Evolutionary conservation across 805 yeast species (phyloP).

Genomic region (Clavispora santaluciae): DNA sequence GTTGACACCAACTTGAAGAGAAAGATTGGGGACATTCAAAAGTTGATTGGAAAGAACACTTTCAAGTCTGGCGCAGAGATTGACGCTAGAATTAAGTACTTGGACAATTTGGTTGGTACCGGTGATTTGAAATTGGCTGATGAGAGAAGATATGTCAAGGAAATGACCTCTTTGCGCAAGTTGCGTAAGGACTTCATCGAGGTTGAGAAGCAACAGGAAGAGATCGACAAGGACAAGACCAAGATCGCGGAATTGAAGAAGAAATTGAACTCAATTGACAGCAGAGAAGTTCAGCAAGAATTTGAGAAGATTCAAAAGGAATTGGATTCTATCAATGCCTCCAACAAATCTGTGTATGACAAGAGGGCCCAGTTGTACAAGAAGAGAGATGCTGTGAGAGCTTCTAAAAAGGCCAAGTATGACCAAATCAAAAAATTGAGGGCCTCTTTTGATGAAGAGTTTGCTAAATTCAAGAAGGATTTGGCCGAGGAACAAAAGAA

Average conservation of each 20-base stretch:
- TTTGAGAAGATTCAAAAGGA: constrained; percentile 66
- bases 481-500: constrained; percentile 64
- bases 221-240: constrained; percentile 72
- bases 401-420: constrained; percentile 65
- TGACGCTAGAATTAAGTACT: constrained; percentile 55
- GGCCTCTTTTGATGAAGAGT: constrained; percentile 71
- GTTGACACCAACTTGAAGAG: constrained; percentile 69
- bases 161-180: constrained; percentile 78
- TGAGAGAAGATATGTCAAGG: constrained; percentile 81
- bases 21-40: constrained; percentile 69
- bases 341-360: constrained; percentile 57
- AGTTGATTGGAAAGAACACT: constrained; percentile 62
- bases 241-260: constrained; percentile 73
- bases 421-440: constrained; percentile 63
- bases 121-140: constrained; percentile 85
- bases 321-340: constrained; percentile 59
- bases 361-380: constrained; percentile 61
- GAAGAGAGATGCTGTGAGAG: constrained; percentile 62
- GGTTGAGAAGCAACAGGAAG: constrained; percentile 69
- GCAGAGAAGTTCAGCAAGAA: constrained; percentile 59
- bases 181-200: constrained; percentile 71
- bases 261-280: constrained; percentile 53
- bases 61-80: constrained; percentile 68
- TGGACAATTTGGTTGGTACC: constrained; percentile 70
- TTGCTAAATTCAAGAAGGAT: constrained; percentile 62